Evolutionary conservation across 1,284 basidiomycete genomes (phyloP).

Genomic region (Hypsizygus ulmarius): DNA sequence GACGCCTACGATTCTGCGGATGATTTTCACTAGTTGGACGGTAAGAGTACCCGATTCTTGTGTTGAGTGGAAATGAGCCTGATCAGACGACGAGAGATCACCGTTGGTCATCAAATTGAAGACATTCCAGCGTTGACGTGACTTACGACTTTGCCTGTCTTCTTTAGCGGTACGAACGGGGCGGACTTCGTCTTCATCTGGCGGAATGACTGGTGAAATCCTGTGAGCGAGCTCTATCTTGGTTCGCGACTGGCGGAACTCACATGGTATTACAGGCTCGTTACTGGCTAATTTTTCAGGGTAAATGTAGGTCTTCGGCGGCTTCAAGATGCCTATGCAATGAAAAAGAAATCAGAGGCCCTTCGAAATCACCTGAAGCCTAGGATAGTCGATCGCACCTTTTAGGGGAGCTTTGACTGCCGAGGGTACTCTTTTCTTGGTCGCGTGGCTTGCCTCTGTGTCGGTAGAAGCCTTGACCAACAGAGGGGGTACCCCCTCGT

Average conservation of each 20-base stretch:
- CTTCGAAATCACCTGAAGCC: neutral
- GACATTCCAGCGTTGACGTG: constrained; percentile 6
- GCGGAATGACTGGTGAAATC: constrained; percentile 8
- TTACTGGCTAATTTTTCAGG: constrained; percentile 6
- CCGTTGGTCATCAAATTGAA: constrained; percentile 4
- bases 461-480: neutral
- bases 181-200: too few relatives aligned
- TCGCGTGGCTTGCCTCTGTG: neutral
- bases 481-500: neutral
- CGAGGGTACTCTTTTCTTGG: neutral
- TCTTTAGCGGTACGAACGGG: constrained; percentile 9
- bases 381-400: neutral
- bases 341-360: neutral
- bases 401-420: neutral
- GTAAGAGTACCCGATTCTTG: constrained; percentile 18
- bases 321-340: constrained; percentile 13
- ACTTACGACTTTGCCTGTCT: constrained; percentile 12
- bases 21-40: constrained; percentile 12
- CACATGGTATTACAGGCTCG: constrained; percentile 15
- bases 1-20: constrained; percentile 21
- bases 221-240: neutral
- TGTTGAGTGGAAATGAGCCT: constrained; percentile 13
- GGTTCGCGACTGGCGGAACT: neutral
- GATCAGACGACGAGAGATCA: constrained; percentile 13
- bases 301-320: constrained; percentile 9